Conservation (phyloP, 2,329 filamentous ascomycete genomes). For the Microdochium bolleyi region DNA sequence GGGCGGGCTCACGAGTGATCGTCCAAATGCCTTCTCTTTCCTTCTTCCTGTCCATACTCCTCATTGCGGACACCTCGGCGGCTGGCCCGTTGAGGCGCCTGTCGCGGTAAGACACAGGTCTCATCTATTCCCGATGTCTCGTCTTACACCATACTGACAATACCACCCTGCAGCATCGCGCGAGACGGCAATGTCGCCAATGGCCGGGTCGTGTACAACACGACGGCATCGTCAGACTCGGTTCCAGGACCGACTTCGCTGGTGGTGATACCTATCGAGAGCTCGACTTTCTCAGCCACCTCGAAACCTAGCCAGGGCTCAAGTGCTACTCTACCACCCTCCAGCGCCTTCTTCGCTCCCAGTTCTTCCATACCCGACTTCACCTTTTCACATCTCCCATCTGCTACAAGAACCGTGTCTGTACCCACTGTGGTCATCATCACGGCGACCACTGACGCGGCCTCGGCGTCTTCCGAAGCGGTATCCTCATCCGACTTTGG, state of each 20-base stretch:
- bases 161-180: background rate
- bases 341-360: no score
- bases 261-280: background rate
- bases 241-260: background rate
- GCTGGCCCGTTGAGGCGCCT: background rate
- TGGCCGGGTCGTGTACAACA: background rate
- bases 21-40: background rate
- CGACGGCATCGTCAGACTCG: background rate
- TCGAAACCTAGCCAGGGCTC: no score
- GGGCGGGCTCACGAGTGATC: background rate
- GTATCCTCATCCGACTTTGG: background rate
- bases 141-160: background rate
- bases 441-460: background rate
- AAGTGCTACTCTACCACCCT: no score
- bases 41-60: background rate
- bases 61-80: background rate
- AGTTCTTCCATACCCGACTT: background rate
- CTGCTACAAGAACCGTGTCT: background rate
- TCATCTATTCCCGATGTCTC: background rate
- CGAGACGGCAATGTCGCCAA: background rate
- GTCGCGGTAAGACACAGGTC: background rate
- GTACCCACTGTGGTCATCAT: background rate
- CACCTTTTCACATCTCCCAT: background rate
- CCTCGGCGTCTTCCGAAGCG: background rate
- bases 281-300: background rate